Percentiles rank a stretch among this genome's conserved stretches.
phyloP scores from a whole-genome alignment of 2,329 filamentous ascomycete species.

The Diaporthe sp. region DNA sequence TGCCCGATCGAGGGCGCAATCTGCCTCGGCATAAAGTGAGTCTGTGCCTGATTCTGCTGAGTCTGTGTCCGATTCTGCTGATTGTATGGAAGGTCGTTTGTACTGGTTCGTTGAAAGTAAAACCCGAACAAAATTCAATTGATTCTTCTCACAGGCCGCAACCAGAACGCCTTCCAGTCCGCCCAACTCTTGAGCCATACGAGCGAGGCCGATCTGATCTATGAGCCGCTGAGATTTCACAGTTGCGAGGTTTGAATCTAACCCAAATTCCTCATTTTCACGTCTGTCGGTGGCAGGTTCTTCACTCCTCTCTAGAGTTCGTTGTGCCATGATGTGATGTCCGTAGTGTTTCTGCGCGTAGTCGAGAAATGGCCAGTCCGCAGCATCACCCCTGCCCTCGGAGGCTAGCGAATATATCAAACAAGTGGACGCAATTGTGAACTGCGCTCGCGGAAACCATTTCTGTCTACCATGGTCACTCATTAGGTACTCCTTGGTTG shows the following conservation, averaged over 20 bases:
- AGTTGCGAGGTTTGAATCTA: not conserved
- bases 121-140: not conserved
- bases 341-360: not conserved
- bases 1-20: not conserved
- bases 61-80: not conserved
- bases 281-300: accelerated
- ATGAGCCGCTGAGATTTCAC: not conserved
- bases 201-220: not conserved
- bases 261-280: not conserved
- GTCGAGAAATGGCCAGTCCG: not conserved
- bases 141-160: not conserved
- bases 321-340: not conserved
- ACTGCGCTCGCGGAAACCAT: not conserved
- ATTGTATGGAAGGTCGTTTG: not conserved
- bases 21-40: not conserved
- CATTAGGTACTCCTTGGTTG: not conserved
- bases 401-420: not conserved
- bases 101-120: not conserved
- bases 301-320: not conserved
- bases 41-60: too few relatives aligned
- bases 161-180: not conserved
- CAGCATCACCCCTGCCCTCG: not conserved
- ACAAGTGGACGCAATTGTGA: not conserved
- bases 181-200: not conserved
- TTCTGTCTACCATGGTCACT: not conserved